A percentile compares a stretch with the other conserved stretches of the same genome.
These are phyloP conservation scores for Lithospermum erythrorhizon DNA, from an alignment of 257 asterid genomes.

Conservation along the genomic window DNA sequence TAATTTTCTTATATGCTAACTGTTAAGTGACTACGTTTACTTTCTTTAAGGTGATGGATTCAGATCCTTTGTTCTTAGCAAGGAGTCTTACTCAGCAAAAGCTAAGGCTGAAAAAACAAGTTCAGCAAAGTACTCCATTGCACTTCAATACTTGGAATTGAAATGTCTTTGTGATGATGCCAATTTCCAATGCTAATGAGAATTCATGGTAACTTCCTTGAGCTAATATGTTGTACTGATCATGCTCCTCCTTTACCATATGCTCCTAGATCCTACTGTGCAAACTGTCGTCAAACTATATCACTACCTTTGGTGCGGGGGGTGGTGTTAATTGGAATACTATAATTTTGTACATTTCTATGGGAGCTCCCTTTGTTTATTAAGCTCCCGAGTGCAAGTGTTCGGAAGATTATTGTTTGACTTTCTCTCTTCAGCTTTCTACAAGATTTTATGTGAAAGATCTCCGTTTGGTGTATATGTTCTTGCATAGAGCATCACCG, in stretches of 20 bases:
- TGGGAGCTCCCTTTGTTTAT: no score
- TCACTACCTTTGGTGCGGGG: no score
- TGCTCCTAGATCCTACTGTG: no score
- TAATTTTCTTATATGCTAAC: neutral
- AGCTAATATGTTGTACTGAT: neutral
- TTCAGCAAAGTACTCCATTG: constrained; percentile 67
- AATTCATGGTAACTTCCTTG: neutral
- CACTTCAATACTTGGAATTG: constrained; percentile 65
- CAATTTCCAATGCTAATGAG: constrained; percentile 1
- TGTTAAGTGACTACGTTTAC: no score
- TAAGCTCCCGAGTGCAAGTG: no score
- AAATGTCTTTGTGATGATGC: constrained; percentile 40
- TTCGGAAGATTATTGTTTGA: no score
- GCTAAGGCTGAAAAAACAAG: constrained; percentile 12
- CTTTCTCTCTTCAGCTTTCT: no score
- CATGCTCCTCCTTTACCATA: neutral
- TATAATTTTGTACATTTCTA: no score
- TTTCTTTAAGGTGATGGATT: constrained; percentile 13
- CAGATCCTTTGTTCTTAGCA: constrained; percentile 53
- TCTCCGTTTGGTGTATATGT: neutral
- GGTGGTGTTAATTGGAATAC: no score
- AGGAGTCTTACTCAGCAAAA: constrained; percentile 18
- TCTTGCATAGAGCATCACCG: neutral
- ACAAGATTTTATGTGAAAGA: no score
- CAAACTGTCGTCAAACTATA: no score